A percentile compares a stretch with the other conserved stretches of the same genome.
Evolutionary conservation across 352 stramenopile genomes (phyloP).

Genomic region (Halophytophthora batemanensis): DNA sequence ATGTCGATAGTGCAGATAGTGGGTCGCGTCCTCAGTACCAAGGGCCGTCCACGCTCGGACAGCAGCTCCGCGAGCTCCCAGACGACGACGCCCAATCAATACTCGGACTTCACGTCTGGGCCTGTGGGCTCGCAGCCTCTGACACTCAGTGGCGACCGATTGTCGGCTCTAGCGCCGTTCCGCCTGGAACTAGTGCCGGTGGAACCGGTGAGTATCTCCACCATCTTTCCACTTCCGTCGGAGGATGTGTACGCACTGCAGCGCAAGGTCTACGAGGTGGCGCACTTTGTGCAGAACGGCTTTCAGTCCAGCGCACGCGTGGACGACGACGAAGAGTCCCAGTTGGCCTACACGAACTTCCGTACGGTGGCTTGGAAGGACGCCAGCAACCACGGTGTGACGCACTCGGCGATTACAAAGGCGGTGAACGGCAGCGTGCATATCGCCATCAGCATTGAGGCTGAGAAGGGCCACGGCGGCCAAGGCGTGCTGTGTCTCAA

Average conservation of each 20-base stretch:
- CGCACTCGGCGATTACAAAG: conserved; percentile 65
- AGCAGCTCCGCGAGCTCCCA: conserved; percentile 26
- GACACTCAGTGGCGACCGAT: conserved; percentile 24
- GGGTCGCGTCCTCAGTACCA: conserved; percentile 26
- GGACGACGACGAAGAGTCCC: conserved; percentile 61
- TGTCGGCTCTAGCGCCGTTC: conserved; percentile 28
- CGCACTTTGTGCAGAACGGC: conserved; percentile 62
- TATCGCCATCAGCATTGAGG: conserved; percentile 68
- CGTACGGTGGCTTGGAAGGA: conserved; percentile 59
- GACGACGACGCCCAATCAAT: conserved; percentile 27
- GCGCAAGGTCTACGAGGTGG: conserved; percentile 72
- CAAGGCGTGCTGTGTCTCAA: conserved; percentile 71
- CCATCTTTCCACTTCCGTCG: conserved; percentile 70
- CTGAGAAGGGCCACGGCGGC: conserved; percentile 49
- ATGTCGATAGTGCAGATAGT: conserved; percentile 34
- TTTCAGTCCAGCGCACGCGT: conserved; percentile 61
- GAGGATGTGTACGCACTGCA: conserved; percentile 73
- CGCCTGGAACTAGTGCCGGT: conserved; percentile 48
- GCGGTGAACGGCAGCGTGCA: conserved; percentile 67
- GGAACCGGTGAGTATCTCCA: conserved; percentile 64
- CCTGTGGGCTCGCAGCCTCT: conserved; percentile 19
- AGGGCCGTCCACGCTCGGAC: conserved; percentile 25
- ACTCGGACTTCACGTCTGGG: conserved; percentile 32
- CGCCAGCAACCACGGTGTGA: conserved; percentile 50
- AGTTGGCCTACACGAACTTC: conserved; percentile 73